Conservation (phyloP, 148 eudicot genomes). For the Suaeda aralocaspica region DNA sequence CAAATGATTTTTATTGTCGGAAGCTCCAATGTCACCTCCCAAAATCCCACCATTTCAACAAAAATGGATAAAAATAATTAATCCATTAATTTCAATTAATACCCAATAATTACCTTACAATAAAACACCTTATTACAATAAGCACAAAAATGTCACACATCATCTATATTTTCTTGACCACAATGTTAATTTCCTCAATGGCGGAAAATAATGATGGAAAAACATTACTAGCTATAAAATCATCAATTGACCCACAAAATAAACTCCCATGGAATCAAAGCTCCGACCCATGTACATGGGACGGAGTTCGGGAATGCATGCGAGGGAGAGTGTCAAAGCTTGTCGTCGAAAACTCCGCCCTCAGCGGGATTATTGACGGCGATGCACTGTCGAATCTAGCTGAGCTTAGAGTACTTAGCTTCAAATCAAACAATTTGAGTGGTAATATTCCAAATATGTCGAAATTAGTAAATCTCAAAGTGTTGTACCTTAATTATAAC, state of each 20-base stretch:
- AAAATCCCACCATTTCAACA: not conserved
- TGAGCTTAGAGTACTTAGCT: constrained; percentile 71
- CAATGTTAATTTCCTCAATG: not conserved
- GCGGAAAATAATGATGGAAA: constrained; percentile 23
- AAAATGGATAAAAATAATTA: not conserved
- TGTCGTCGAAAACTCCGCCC: constrained; percentile 52
- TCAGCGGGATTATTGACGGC: constrained; percentile 49
- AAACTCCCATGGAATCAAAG: constrained; percentile 39
- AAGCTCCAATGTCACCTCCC: constrained; percentile 23
- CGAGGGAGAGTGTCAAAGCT: constrained; percentile 77
- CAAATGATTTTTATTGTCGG: constrained; percentile 15
- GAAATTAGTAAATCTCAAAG: constrained; percentile 55
- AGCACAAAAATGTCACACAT: not conserved
- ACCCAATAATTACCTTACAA: not conserved
- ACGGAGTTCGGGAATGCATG: constrained; percentile 67
- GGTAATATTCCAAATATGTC: constrained; percentile 61
- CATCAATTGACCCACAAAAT: constrained; percentile 35
- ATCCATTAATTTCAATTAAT: not conserved
- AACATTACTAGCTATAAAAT: constrained; percentile 35
- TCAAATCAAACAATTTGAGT: constrained; percentile 51
- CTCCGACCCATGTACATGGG: constrained; percentile 57
- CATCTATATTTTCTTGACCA: not conserved
- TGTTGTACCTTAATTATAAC: constrained; percentile 56
- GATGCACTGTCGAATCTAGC: constrained; percentile 38
- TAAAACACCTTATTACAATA: not conserved